phyloP scores from a whole-genome alignment of 306 rosid species.

The Betula pendula region DNA sequence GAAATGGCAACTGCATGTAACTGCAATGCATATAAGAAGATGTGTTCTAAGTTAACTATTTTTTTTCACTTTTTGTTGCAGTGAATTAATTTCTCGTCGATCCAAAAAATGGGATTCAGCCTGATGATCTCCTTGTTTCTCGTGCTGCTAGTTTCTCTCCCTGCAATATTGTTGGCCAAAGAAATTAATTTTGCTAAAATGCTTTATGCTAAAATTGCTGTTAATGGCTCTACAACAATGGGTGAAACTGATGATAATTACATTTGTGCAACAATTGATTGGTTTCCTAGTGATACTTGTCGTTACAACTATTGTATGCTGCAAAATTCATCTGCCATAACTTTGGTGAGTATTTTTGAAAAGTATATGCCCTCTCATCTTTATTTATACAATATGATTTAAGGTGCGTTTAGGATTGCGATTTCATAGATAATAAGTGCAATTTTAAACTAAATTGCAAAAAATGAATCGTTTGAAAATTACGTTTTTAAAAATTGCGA shows the following conservation, averaged over 20 bases:
- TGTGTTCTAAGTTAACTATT: slow-evolving; percentile 15
- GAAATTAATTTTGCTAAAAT: slow-evolving; percentile 40
- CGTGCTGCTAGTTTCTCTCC: slow-evolving; percentile 50
- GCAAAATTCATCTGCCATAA: slow-evolving; percentile 64
- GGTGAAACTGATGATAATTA: slow-evolving; percentile 70
- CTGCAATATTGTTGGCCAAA: slow-evolving; percentile 44
- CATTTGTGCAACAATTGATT: slow-evolving; percentile 94
- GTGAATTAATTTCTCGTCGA: slow-evolving; percentile 28
- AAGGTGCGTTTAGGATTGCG: no score
- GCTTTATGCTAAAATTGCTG: slow-evolving; percentile 25
- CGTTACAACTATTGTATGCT: slow-evolving; percentile 76
- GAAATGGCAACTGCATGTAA: background rate
- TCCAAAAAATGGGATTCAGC: slow-evolving; percentile 52
- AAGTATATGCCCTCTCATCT: background rate
- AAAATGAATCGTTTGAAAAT: no score
- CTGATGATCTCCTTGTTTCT: slow-evolving; percentile 40
- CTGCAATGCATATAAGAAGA: slow-evolving; percentile 9
- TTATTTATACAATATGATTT: background rate
- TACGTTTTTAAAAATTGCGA: no score
- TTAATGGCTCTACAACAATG: slow-evolving; percentile 53
- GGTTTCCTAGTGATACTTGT: slow-evolving; percentile 95
- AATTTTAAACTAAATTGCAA: no score
- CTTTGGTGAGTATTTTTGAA: slow-evolving; percentile 52
- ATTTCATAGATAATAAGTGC: no score
- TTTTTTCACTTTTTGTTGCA: slow-evolving; percentile 29